Base-by-base conservation (phyloP, 331 rosid genomes). In the Stylosanthes scabra region DNA sequence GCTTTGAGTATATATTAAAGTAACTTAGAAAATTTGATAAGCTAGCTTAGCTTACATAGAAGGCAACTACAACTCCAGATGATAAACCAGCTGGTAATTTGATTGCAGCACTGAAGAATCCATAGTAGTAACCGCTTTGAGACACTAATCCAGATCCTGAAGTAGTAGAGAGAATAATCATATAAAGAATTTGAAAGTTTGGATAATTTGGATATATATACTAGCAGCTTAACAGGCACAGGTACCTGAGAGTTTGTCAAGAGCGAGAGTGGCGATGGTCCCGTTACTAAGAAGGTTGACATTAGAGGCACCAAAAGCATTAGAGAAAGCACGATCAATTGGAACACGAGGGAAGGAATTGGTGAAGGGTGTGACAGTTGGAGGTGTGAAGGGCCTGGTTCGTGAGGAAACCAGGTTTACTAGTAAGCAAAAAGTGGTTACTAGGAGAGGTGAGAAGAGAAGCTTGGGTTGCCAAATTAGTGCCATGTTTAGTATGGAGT, bases 41-140 rank as follows among this genome's bases (percentile, higher is more conserved):
- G 11, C 37, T 69, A 44, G 25, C 29, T 5, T 70, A 72, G 70
- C 96, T 85, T 87, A 94, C 99, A 75, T 94, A 94, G 73, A 94
- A 94, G 34, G 99, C 93, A 61, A 91, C 96, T 10, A 94, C 99
- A 72, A 94, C 97, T 49, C 99, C 99, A 52, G 99, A 82, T 60
- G 99, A 81, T 63, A 88, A 83, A 61, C 97, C 96, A 15, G 96
- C 70, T 4, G 99, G 99, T 25, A 94, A 87, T 83, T 94, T 94
- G 66, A 94, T 88, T 31, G 97, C 89, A 57, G 97, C 97, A 83
- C 96, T 94, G 87, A 94, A 94, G 90, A 94, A 94, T 83, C 99
- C 97, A 59, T 89, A 91, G 54, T 76, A 79, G 78, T 81, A 91
- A 65, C 77, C 84, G 61, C 59, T 74, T 47, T 80, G 67, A 0